Evolutionary conservation across 305 asterid genomes (phyloP), one percentile per base, ranked within the genome.

Genomic region (Nicotiana rustica): DNA sequence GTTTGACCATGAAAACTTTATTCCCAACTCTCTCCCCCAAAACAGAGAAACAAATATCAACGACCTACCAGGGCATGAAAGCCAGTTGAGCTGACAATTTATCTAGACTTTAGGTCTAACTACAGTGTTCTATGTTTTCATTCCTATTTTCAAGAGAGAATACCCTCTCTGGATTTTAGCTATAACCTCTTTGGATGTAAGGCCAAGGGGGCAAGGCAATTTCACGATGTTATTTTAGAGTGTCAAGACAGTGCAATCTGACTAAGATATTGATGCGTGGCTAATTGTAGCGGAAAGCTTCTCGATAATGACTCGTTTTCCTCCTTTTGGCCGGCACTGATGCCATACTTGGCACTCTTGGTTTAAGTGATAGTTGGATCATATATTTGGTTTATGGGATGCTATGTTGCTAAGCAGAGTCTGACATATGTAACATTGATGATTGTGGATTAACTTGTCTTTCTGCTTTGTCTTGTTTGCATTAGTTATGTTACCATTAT

Each of bases 181-280:
- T 55, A 64, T 75, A 55, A 52, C 80, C 80, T 15, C 66, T 55
- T 76, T 76, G 80, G 47, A 55, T 55, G 65, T 76, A 25, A 76
- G 79, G 80, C 80, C 80, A 76, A 76, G 25, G 47, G 62, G 80
- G 47, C 29, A 55, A 55, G 31, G 66, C 49, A 76, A 55, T 55
- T 76, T 76, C 29, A 55, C 56, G 25, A 55, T 55, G 17, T 52
- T 29, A 75, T 29, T 52, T 55, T 76, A 31, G 80, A 29, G 47
- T 47, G 25, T 52, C 80, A 52, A 29, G 65, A 76, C 49, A 52
- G 65, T 55, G 66, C 49, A 76, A 31, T 76, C 49, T 52, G 80
- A 8, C 80, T 55, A 49, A 15, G 55, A 25, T 73, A 76, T 76
- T 76, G 41, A 29, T 76, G 66, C 5, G 17, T 8, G 15, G 9